Base-by-base conservation (phyloP, 139 green algal genomes). In the Deuterostichococcus epilithicus region DNA sequence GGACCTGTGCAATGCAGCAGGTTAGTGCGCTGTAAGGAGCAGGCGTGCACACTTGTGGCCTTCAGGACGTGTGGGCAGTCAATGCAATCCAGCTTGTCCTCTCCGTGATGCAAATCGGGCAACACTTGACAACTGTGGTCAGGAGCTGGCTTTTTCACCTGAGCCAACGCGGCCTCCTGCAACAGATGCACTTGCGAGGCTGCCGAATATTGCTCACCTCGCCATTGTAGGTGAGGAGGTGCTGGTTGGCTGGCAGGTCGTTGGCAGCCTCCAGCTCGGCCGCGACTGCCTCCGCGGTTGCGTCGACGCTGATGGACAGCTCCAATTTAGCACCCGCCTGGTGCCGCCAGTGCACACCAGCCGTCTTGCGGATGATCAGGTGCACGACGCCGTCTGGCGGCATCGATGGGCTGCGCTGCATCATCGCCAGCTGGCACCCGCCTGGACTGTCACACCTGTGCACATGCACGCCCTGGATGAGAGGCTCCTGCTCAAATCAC, bases 311-410 rank as follows among this genome's bases (percentile, higher is more conserved):
- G 65, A 89, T 85, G 69, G 47, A 78, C 35, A 90, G 76, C 77
- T 90, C 86, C 77, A 89, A 89, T 35, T 77, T 74, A 70, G 76
- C 78, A 20, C 76, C 73, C 20, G 47, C 59, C 8, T 59, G 34
- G 70, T 74, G 65, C 37, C 45, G 47, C 52, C 68, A 44, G 45
- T 78, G 68, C 28, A 65, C 38, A 3, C 68, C 39, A 15, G 73
- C 63, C 4, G 73, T 47, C 58, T 60, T 35, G 15, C 63, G 60
- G 30, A 78, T 68, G 45, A 78, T 37, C 2, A 78, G 45, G 45
- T 78, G 73, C 26, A 78, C 73, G 32, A 78, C 37, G 68, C 36
- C 39, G 68, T 73, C 36, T 5, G 68, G 68, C 10, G 25, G 68
- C 15, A 32, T 3, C 34, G 25, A 32, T 25, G 28, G 68, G 68